Base-by-base conservation (phyloP, 441 rosid species). In the Corymbia citriodora region DNA sequence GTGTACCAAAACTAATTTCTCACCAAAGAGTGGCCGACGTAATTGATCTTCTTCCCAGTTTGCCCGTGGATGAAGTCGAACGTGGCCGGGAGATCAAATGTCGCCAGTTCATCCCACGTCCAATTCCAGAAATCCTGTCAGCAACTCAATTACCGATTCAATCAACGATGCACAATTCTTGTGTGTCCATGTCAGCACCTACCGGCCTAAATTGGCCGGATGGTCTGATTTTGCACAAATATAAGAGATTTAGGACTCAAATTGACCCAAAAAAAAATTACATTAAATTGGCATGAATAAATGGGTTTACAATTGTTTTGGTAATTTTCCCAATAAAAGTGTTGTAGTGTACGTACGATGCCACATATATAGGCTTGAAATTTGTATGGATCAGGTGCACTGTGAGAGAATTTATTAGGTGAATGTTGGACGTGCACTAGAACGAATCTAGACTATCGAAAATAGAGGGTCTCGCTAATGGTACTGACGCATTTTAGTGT, bases 41-140 rank as follows among this genome's bases (percentile, higher is more conserved):
- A 98, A 88, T 98, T 94, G 57, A 96, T 92, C 94, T 95, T 97
- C 94, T 94, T 95, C 72, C 95, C 96, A 40, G 97, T 95, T 89
- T 94, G 92, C 90, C 19, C 13, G 87, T 93, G 89, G 63, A 98
- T 94, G 90, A 93, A 93, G 72, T 95, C 95, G 91, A 97, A 96
- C 93, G 95, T 74, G 23, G 99, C 97, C 9, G 96, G 99, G 18
- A 97, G 92, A 90, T 98, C 99, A 85, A 53, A 95, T 45, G 90
- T 86, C 50, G 96, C 98, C 12, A 97, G 92, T 89, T 98, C 97
- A 92, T 98, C 99, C 99, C 98, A 97, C 27, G 98, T 94, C 99
- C 97, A 96, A 87, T 97, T 91, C 98, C 99, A 97, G 87, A 93
- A 98, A 48, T 90, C 95, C 99, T 98, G 95, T 87, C 40, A 6